Evolutionary conservation across 306 rosid species (phyloP), one percentile per base, ranked within the genome.

Genomic region (Quercus agrifolia): DNA sequence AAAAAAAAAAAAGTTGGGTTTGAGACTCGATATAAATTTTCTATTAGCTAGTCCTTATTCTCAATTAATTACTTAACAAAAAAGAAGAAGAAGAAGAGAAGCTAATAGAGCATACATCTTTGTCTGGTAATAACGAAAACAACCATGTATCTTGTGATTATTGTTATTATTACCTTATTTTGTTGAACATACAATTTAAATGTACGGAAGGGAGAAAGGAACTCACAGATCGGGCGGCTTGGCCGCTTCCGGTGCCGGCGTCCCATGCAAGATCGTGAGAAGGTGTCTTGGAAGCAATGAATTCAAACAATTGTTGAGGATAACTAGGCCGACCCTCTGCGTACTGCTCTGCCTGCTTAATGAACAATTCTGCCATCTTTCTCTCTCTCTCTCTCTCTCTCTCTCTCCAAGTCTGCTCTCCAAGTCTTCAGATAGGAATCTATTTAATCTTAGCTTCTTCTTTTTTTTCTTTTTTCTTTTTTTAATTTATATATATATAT

Each of bases 201-300:
- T 4, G 41, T 13, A 28, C 13, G 38, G 11, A 54, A 18, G 10
- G 2, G 31, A 15, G 6, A 52, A 33, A 63, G 51, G 17, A 49
- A 79, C 78, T 33, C 18, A 94, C 97, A 8, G 91, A 84, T 78
- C 72, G 85, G 27, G 93, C 95, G 31, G 97, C 99, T 78, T 94
- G 99, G 78, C 97, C 97, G 27, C 79, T 92, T 56, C 99, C 97
- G 20, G 97, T 91, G 80, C 92, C 97, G 52, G 74, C 97, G 54
- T 94, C 99, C 99, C 99, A 92, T 4, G 80, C 97, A 38, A 91
- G 90, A 21, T 88, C 54, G 83, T 85, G 91, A 23, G 63, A 57
- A 5, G 89, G 85, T 0, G 97, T 90, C 57, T 87, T 94, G 14
- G 98, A 91, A 73, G 97, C 91, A 1, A 92, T 87, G 78, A 87